phyloP scores from a whole-genome alignment of 73 alveolate genomes.

The Halteria grandinella region DNA sequence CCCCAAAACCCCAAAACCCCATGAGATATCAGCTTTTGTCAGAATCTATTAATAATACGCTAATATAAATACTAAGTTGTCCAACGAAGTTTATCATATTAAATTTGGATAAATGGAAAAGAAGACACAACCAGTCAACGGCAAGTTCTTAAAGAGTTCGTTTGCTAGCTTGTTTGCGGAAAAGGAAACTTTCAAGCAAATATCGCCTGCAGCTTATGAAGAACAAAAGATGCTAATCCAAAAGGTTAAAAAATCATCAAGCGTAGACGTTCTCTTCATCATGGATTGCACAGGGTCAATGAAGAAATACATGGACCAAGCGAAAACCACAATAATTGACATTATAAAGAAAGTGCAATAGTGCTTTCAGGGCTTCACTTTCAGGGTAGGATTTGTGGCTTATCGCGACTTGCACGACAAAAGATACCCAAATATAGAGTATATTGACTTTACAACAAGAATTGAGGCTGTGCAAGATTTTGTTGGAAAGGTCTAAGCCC shows the following conservation, averaged over 20 bases:
- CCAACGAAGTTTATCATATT: neutral
- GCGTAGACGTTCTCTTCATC: neutral
- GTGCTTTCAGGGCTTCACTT: neutral
- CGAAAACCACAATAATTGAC: neutral
- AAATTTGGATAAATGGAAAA: neutral
- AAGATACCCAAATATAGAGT: neutral
- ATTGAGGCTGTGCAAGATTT: neutral
- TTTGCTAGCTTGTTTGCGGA: neutral
- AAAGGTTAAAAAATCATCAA: neutral
- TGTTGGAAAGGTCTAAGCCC: neutral
- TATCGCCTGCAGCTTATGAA: neutral
- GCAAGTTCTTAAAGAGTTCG: neutral
- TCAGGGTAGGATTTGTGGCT: neutral
- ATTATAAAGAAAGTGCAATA: neutral
- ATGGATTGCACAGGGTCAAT: neutral
- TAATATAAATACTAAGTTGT: neutral
- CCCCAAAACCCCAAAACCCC: constrained; percentile 8
- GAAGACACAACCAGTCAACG: neutral
- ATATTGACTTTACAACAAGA: neutral
- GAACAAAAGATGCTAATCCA: neutral
- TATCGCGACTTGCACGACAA: neutral
- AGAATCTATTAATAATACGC: too few relatives aligned
- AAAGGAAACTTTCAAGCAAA: neutral
- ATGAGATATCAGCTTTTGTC: too few relatives aligned
- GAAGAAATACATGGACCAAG: neutral